phyloP scores from a whole-genome alignment of 805 yeast species.

The Pichia manshurica region DNA sequence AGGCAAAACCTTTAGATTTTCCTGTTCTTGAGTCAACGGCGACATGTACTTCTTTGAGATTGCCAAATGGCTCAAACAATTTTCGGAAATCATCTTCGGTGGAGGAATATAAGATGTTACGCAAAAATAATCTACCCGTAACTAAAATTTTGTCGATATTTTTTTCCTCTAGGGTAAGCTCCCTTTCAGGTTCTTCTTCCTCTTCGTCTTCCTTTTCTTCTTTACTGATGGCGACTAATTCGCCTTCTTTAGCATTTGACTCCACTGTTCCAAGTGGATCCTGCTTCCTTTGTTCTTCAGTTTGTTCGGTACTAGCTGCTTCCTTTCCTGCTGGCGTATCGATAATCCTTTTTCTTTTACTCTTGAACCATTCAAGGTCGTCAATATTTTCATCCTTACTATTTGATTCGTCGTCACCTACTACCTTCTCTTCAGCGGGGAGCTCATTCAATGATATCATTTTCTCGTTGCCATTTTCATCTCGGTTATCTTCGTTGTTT shows the following conservation, averaged over 20 bases:
- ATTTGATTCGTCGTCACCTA: slow-evolving; percentile 9
- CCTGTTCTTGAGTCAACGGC: slow-evolving; percentile 90
- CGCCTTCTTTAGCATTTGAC: slow-evolving; percentile 8
- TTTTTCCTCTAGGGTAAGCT: slow-evolving; percentile 39
- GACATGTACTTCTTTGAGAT: slow-evolving; percentile 80
- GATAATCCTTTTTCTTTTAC: slow-evolving; percentile 64
- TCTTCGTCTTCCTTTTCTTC: neutral
- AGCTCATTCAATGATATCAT: slow-evolving; percentile 28
- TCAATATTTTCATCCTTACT: slow-evolving; percentile 41
- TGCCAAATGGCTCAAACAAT: slow-evolving; percentile 65
- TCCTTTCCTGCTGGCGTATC: slow-evolving; percentile 35
- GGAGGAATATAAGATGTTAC: slow-evolving; percentile 78
- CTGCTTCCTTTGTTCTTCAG: slow-evolving; percentile 1
- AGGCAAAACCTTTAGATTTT: slow-evolving; percentile 88
- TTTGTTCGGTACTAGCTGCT: neutral
- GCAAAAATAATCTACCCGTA: slow-evolving; percentile 79
- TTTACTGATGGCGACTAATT: neutral
- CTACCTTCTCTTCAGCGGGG: neutral
- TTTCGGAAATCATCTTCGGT: slow-evolving; percentile 70
- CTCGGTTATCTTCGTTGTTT: slow-evolving; percentile 21
- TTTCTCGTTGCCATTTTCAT: slow-evolving; percentile 43
- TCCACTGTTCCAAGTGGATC: slow-evolving; percentile 14
- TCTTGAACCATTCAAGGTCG: slow-evolving; percentile 84
- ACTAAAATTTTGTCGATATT: slow-evolving; percentile 46
- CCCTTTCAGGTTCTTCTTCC: slow-evolving; percentile 11